Conservation (phyloP, 345 rosid species). For the Adansonia digitata region DNA sequence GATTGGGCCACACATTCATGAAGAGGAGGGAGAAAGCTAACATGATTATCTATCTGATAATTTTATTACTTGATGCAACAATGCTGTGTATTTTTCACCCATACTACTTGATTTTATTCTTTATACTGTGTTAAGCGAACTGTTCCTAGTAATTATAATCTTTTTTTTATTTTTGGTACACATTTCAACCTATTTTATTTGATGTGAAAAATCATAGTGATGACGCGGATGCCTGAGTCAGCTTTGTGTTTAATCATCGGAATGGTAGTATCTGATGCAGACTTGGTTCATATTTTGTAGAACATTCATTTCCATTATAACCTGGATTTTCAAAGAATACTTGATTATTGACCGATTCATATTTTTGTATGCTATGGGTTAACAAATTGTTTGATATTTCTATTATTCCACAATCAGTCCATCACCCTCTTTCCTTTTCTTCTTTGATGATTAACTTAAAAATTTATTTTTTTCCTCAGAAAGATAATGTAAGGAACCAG, state of each 20-base stretch:
- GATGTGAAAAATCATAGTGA: background rate
- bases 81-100: background rate
- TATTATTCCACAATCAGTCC: background rate
- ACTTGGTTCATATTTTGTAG: background rate
- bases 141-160: background rate
- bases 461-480: conserved; percentile 37
- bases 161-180: background rate
- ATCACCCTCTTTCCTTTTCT: background rate
- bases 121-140: background rate
- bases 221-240: background rate
- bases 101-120: background rate
- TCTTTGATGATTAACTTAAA: conserved; percentile 8
- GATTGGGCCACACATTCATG: background rate
- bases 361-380: background rate
- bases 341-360: background rate
- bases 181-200: background rate
- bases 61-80: background rate
- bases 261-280: background rate
- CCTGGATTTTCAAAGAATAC: background rate
- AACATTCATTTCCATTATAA: background rate
- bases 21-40: background rate
- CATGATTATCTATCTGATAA: background rate
- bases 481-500: conserved; percentile 85
- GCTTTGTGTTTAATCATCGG: background rate
- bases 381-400: conserved; percentile 3